phyloP scores from a whole-genome alignment of 805 yeast species.

The Metschnikowia gruessii region DNA sequence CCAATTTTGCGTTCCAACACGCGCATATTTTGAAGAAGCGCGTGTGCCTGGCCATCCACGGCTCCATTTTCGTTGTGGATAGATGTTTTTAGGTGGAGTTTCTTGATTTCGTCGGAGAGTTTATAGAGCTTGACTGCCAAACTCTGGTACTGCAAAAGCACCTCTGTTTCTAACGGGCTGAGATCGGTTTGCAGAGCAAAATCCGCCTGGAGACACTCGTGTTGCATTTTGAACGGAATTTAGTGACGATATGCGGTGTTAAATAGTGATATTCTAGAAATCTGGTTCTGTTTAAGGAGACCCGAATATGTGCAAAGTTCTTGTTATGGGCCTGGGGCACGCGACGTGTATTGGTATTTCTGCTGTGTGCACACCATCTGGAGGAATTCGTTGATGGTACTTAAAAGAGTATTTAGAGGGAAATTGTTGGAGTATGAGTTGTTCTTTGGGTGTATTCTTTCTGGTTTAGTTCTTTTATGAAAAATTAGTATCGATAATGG shows the following conservation, averaged over 20 bases:
- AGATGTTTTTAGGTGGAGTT: slow-evolving; percentile 19
- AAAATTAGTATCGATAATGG: too few species aligned
- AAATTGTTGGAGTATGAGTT: too few species aligned
- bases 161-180: slow-evolving; percentile 32
- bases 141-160: slow-evolving; percentile 37
- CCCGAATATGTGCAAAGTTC: too few species aligned
- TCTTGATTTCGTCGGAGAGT: slow-evolving; percentile 33
- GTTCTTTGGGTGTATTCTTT: too few species aligned
- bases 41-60: slow-evolving; percentile 24
- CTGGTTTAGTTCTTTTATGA: too few species aligned
- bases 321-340: too few species aligned
- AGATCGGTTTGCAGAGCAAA: slow-evolving; percentile 17
- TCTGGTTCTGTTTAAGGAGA: not conserved
- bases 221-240: not conserved
- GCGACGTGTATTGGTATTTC: too few species aligned
- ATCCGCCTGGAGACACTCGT: slow-evolving; percentile 10
- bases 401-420: too few species aligned
- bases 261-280: too few species aligned
- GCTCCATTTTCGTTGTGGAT: not conserved
- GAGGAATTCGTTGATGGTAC: too few species aligned
- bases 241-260: too few species aligned
- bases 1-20: slow-evolving; percentile 62
- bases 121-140: slow-evolving; percentile 33
- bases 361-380: too few species aligned
- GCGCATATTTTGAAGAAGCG: slow-evolving; percentile 48